These are phyloP conservation scores for Neoboletus subvelutipes DNA, from an alignment of 768 basidiomycete species.

Conservation along the genomic window DNA sequence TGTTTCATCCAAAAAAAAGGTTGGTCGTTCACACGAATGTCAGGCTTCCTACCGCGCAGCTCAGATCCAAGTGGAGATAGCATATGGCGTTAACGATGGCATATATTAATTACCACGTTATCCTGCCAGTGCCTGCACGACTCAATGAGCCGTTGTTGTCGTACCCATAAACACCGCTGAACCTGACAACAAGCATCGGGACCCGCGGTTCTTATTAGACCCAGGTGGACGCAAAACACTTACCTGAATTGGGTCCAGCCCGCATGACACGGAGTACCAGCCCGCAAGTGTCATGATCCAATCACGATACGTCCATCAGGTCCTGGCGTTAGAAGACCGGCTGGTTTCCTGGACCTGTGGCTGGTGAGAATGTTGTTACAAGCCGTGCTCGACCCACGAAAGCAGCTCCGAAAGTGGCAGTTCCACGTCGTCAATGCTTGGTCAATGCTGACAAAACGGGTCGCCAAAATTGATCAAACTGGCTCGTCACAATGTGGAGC, in stretches of 20 bases:
- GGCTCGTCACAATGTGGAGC: slow-evolving; percentile 16
- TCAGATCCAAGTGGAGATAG: slow-evolving; percentile 8
- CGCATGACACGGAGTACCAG: slow-evolving; percentile 9
- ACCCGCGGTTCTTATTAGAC: slow-evolving; percentile 6
- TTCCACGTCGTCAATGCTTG: slow-evolving; percentile 6
- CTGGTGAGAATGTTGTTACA: slow-evolving; percentile 12
- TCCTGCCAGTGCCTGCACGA: neutral
- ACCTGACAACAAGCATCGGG: slow-evolving; percentile 6
- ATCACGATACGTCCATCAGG: slow-evolving; percentile 17
- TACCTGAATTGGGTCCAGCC: slow-evolving; percentile 5
- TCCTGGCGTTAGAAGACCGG: slow-evolving; percentile 9
- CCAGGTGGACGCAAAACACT: slow-evolving; percentile 1
- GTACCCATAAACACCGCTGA: slow-evolving; percentile 17
- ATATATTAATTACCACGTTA: slow-evolving; percentile 12
- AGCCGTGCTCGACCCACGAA: slow-evolving; percentile 4
- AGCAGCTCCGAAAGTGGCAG: slow-evolving; percentile 10
- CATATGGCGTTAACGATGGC: slow-evolving; percentile 4
- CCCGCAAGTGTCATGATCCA: slow-evolving; percentile 18
- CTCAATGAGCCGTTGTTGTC: slow-evolving; percentile 7
- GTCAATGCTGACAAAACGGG: slow-evolving; percentile 18
- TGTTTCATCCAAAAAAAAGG: neutral
- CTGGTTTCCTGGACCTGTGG: slow-evolving; percentile 1
- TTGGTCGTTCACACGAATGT: slow-evolving; percentile 15
- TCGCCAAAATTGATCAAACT: slow-evolving; percentile 9
- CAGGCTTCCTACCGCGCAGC: slow-evolving; percentile 6